Base-by-base conservation (phyloP, 495 filamentous ascomycete genomes). In the Symbiotaphrina buchneri region DNA sequence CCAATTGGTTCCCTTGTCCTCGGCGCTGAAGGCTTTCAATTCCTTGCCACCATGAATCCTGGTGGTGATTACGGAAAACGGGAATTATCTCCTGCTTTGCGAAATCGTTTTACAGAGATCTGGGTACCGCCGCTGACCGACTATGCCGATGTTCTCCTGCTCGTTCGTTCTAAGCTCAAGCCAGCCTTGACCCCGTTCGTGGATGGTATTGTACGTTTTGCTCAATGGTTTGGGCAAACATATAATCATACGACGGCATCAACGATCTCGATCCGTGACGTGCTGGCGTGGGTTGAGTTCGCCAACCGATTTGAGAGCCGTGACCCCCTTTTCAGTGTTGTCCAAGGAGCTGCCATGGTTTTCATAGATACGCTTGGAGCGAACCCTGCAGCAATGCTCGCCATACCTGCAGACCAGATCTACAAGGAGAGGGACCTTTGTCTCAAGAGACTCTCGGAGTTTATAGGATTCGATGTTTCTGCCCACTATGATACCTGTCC, bases 21-120 rank as follows among this genome's bases (percentile, higher is more conserved):
- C 22, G 90, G 75, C 14, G 49, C 61, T n/a, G 59, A 72, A 18
- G 82, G 77, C 1, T 99, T 94, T 51, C 85, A 95, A 45, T 92
- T 95, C 44, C 57, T 95, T 28, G 85, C 90, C 10, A 99, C 90
- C 2, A 99, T 99, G 90, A 99, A 99, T 39, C 90, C 90, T 6
- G 90, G 87, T 22, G 90, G 90, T 33, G 90, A 99, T 43, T 95
- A 93, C 47, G 90, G 90, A 33, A 99, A 99, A 46, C 74, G 76
- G 40, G 90, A 99, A 48, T 69, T 99, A 27, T 95, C 90, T 2
- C 84, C 85, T 4, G 90, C 90, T 16, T 58, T 99, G 32, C 66
- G 90, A 16, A 95, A 99, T 46, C 74, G 90, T 24, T 94, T 99
- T 54, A 99, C 90, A 0, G 90, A 99, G 46, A 91, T 99, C 14